Evolutionary conservation across 2,329 filamentous ascomycete genomes (phyloP).

Genomic region (Alternaria sp.): DNA sequence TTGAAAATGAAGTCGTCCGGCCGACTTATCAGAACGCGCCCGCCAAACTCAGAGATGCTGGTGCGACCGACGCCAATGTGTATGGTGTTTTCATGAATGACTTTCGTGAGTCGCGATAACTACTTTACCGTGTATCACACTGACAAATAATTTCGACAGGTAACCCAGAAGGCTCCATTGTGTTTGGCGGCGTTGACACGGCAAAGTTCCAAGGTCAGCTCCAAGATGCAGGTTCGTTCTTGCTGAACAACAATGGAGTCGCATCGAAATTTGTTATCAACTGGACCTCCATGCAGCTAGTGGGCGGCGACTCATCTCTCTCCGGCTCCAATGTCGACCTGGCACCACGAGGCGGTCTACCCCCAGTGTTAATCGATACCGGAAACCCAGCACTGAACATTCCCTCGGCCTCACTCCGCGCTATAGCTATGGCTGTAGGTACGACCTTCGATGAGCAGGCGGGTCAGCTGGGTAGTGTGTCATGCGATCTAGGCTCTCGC

Average conservation of each 20-base stretch:
- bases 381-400: neutral
- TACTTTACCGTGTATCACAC: neutral
- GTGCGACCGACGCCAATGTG: neutral
- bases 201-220: neutral
- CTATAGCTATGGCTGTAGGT: neutral
- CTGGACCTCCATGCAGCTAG: neutral
- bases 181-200: neutral
- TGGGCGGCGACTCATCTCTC: neutral
- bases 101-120: neutral
- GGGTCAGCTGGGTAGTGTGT: neutral
- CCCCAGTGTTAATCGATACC: neutral
- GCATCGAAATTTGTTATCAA: neutral
- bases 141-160: neutral
- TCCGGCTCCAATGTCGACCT: neutral
- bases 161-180: neutral
- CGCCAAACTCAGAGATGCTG: neutral
- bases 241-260: neutral
- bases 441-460: neutral
- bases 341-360: neutral
- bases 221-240: neutral
- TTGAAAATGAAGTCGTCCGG: neutral
- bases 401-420: neutral
- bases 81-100: neutral
- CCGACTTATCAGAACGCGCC: neutral
- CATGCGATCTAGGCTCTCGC: neutral